Evolutionary conservation across 139 green algal genomes (phyloP).

Genomic region (Tetradesmus lagerheimii): DNA sequence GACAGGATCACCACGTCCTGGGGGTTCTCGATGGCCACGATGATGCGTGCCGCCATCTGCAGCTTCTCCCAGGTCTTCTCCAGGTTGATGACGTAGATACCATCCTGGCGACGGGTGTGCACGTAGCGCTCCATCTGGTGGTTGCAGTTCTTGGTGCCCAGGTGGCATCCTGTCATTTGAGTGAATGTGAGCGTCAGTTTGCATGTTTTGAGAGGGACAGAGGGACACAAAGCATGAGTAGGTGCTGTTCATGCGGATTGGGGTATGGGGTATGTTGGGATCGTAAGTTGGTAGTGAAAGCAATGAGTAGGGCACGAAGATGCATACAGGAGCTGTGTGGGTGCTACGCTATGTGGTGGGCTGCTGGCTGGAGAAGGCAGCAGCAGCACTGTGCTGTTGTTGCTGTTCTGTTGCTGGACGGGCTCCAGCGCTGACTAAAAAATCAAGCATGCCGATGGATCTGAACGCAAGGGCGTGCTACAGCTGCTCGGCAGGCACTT

Average conservation of each 20-base stretch:
- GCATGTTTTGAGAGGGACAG: neutral
- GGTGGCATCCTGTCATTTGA: slow-evolving; percentile 68
- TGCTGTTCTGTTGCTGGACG: neutral
- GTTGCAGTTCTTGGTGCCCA: slow-evolving; percentile 96
- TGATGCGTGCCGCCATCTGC: slow-evolving; percentile 96
- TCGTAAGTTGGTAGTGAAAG: no score
- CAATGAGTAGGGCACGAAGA: neutral
- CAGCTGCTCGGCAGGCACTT: neutral
- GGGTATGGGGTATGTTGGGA: no score
- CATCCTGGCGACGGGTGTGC: slow-evolving; percentile 86
- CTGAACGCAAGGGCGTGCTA: neutral
- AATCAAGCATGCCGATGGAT: neutral
- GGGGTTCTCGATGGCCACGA: slow-evolving; percentile 99
- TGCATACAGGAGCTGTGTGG: neutral
- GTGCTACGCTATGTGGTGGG: neutral
- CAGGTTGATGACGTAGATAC: slow-evolving; percentile 99
- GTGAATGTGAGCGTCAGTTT: neutral
- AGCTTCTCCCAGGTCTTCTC: slow-evolving; percentile 99
- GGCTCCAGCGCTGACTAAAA: neutral
- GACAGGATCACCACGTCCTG: slow-evolving; percentile 78
- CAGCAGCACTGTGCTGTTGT: neutral
- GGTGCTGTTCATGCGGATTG: no score
- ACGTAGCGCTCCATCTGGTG: slow-evolving; percentile 98
- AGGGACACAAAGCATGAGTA: no score
- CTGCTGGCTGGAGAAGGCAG: neutral